Evolutionary conservation across 306 rosid genomes (phyloP), one percentile per base, ranked within the genome.

Genomic region (Medicago ruthenica): DNA sequence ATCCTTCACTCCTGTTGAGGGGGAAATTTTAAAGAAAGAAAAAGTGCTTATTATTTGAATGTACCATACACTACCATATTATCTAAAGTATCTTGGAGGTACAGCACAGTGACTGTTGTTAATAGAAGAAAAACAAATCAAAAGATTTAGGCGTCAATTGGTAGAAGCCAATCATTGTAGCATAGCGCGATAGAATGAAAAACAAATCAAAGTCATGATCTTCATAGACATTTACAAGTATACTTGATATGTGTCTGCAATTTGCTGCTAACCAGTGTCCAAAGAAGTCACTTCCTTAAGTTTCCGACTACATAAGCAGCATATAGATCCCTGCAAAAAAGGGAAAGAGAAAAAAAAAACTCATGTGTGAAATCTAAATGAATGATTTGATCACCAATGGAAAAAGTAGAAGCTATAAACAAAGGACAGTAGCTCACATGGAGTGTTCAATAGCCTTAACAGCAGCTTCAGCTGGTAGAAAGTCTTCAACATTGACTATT

Each of bases 401-500:
- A 34, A 71, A 71, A 77, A 41, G 36, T 20, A 47, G 41, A 79
- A 59, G 20, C 13, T 44, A 66, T 48, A 40, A 42, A 68, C 21
- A 50, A 51, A 79, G 81, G 76, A 47, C 22, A 74, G 72, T 64
- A 60, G 75, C 98, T 85, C 67, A 95, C 99, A 92, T 90, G 78
- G 99, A 90, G 80, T 89, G 85, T 67, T 86, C 82, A 67, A 90
- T 88, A 79, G 99, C 99, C 8, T 88, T 83, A 37, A 82, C 7
- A 67, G 99, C 97, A 80, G 90, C 67, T 72, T 90, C 92, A 61
- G 93, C 85, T 14, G 97, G 99, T 77, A 95, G 85, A 71, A 95
- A 95, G 86, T 92, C 99, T 73, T 95, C 98, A 66, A 95, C 99
- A 55, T 78, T 95, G n/a, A 92, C 99, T 71, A 78, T 84, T 87